Conservation (phyloP, 2,329 filamentous ascomycete genomes). For the Calonectria henricotiae region DNA sequence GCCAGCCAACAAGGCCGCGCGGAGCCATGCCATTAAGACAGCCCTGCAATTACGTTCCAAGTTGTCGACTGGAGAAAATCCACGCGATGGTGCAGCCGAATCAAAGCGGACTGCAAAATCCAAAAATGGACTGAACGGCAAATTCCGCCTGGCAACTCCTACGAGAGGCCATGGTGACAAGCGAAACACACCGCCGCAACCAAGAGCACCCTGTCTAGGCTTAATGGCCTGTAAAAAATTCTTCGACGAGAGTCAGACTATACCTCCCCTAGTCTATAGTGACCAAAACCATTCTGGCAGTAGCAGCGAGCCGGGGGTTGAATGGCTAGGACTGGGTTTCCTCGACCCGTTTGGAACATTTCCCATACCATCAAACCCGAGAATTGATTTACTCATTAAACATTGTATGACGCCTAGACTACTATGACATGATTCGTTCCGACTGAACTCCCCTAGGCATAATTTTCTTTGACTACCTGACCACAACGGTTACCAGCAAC, state of each 20-base stretch:
- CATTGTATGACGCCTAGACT: neutral
- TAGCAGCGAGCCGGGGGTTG: neutral
- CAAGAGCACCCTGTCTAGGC: neutral
- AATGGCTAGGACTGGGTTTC: slow-evolving; percentile 4
- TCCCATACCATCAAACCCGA: slow-evolving; percentile 12
- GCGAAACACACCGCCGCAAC: neutral
- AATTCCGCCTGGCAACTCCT: neutral
- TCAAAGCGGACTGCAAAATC: neutral
- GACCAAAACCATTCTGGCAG: too few relatives aligned
- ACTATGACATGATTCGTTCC: neutral
- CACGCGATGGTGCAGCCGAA: neutral
- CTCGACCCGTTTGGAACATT: slow-evolving; percentile 24
- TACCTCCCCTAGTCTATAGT: neutral
- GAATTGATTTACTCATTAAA: slow-evolving; percentile 16
- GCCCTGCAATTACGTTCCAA: neutral
- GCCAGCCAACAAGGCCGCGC: neutral
- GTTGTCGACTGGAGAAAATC: neutral
- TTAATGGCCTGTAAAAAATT: too few relatives aligned
- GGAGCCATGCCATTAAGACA: slow-evolving; percentile 10
- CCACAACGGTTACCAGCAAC: slow-evolving; percentile 24
- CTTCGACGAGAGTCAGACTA: neutral
- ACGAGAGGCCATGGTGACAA: neutral
- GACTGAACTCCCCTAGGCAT: slow-evolving; percentile 1
- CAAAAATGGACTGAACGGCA: neutral
- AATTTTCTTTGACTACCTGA: slow-evolving; percentile 29